Conservation (phyloP, 768 basidiomycete genomes). For the Termitomyces titanicus region DNA sequence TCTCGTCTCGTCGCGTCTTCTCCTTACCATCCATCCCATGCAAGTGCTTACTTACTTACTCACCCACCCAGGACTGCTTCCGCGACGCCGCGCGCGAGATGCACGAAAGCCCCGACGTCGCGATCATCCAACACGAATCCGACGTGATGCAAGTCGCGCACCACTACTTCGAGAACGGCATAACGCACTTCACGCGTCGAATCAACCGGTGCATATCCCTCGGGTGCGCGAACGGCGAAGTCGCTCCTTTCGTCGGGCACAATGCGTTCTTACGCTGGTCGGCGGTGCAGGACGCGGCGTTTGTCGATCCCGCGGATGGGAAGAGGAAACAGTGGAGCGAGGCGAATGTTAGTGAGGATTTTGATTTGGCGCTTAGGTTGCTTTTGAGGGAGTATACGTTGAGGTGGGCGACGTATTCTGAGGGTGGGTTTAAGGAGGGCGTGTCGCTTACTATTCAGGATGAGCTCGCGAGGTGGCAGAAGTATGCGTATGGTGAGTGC, state of each 20-base stretch:
- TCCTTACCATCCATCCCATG: background rate
- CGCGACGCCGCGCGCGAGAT: constrained; percentile 87
- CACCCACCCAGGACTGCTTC: constrained; percentile 61
- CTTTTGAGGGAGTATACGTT: constrained; percentile 70
- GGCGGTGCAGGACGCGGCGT: constrained; percentile 82
- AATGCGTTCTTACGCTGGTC: constrained; percentile 88
- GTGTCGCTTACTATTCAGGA: constrained; percentile 85
- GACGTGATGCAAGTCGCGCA: constrained; percentile 88
- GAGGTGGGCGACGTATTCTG: constrained; percentile 81
- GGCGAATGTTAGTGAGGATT: constrained; percentile 78
- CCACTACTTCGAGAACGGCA: constrained; percentile 89
- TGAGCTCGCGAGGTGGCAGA: constrained; percentile 90
- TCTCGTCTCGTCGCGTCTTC: no score
- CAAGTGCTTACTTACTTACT: background rate
- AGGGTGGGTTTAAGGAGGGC: constrained; percentile 87
- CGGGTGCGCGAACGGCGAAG: constrained; percentile 76
- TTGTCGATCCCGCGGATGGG: constrained; percentile 60
- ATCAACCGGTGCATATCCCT: constrained; percentile 82
- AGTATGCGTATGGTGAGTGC: constrained; percentile 50
- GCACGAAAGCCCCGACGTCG: constrained; percentile 71
- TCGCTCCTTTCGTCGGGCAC: constrained; percentile 82
- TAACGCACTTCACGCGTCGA: constrained; percentile 86
- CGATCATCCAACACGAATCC: constrained; percentile 88
- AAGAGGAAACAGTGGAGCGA: constrained; percentile 72
- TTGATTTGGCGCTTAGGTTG: constrained; percentile 70